Conservation (phyloP, 495 filamentous ascomycete species). For the Apodospora peruviana region DNA sequence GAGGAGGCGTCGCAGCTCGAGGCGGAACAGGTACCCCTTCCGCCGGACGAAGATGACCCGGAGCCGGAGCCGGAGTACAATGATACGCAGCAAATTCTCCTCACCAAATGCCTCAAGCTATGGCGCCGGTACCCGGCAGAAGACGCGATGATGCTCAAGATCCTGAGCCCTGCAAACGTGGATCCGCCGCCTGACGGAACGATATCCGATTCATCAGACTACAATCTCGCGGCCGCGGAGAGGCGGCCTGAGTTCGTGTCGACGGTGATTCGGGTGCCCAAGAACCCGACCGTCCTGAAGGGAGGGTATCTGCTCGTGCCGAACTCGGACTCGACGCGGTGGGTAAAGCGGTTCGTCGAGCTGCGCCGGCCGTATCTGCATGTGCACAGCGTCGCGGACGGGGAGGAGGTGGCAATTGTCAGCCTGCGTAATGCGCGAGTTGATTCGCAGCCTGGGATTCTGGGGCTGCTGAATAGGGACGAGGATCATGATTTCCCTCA, state of each 20-base stretch:
- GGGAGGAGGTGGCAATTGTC: constrained; percentile 85
- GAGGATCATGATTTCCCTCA: constrained; percentile 8
- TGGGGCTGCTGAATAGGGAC: constrained; percentile 56
- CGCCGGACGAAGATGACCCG: background rate
- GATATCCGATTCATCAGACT: constrained; percentile 5
- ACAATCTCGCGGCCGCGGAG: constrained; percentile 6
- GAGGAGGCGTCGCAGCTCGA: background rate
- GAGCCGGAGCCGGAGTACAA: constrained; percentile 39
- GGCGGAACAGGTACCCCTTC: background rate
- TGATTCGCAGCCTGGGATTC: constrained; percentile 81
- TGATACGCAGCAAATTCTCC: constrained; percentile 50
- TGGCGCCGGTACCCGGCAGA: constrained; percentile 75
- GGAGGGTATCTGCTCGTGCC: constrained; percentile 80
- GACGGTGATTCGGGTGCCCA: constrained; percentile 64
- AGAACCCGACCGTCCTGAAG: constrained; percentile 71
- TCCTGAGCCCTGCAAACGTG: constrained; percentile 70
- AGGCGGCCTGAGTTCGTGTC: constrained; percentile 53
- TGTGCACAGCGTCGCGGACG: constrained; percentile 73
- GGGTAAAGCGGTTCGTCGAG: constrained; percentile 89
- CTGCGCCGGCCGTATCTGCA: constrained; percentile 89
- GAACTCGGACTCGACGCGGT: constrained; percentile 64
- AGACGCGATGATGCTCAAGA: constrained; percentile 64
- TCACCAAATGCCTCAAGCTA: constrained; percentile 67
- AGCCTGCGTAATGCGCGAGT: constrained; percentile 79
- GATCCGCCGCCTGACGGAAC: constrained; percentile 67